A percentile compares a stretch with the other conserved stretches of the same genome.
These are phyloP conservation scores for Clonostachys byssicola DNA, from an alignment of 2,329 filamentous ascomycete species.

Conservation along the genomic window DNA sequence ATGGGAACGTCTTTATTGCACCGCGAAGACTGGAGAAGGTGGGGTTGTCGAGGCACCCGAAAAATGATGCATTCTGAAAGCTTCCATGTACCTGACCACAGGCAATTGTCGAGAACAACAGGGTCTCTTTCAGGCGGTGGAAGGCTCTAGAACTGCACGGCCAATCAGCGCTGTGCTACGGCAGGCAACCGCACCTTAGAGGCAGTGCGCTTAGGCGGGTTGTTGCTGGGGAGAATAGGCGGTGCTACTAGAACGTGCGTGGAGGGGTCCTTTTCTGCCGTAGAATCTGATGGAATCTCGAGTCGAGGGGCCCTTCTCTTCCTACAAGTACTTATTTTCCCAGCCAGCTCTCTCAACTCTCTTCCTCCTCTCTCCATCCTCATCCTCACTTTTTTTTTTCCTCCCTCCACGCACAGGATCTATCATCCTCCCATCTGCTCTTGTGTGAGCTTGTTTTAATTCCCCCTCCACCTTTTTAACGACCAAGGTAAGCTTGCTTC, in stretches of 20 bases:
- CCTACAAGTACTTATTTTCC: conserved; percentile 25
- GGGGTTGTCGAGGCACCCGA: too few relatives aligned
- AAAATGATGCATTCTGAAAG: too few relatives aligned
- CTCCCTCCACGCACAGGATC: conserved; percentile 7
- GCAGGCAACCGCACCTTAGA: background rate
- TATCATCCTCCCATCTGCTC: conserved; percentile 1
- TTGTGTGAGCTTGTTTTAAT: conserved; percentile 3
- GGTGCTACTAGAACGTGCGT: conserved; percentile 1
- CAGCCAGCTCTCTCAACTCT: conserved; percentile 14
- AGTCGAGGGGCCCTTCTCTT: conserved; percentile 11
- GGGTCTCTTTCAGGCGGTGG: conserved; percentile 2
- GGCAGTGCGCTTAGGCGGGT: background rate
- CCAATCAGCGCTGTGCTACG: conserved; percentile 15
- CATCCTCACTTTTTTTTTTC: conserved; percentile 8
- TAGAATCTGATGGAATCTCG: conserved; percentile 43
- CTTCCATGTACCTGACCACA: too few relatives aligned
- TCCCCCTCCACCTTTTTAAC: conserved; percentile 6
- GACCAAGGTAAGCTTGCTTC: conserved; percentile 12
- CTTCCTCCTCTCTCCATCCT: conserved; percentile 10
- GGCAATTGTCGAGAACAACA: too few relatives aligned
- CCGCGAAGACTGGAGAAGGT: too few relatives aligned
- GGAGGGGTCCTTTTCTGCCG: conserved; percentile 11
- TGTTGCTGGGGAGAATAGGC: background rate
- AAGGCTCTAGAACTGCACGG: conserved; percentile 14
- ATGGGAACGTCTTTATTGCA: too few relatives aligned